A percentile compares a stretch with the other conserved stretches of the same genome.
Conservation (phyloP, 75 land plant genomes). For the Pseudotsuga menziesii region DNA sequence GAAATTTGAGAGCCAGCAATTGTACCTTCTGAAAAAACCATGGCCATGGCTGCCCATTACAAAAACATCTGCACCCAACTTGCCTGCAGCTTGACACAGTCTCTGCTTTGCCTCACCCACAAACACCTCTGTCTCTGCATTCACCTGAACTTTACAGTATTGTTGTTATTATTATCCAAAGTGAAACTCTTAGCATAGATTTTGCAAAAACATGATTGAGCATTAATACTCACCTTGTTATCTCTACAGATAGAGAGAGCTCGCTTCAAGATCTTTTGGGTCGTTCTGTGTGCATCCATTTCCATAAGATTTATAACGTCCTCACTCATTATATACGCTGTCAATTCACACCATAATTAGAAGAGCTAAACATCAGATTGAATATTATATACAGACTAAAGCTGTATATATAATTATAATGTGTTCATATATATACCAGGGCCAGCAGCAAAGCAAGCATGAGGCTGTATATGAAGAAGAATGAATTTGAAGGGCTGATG, state of each 20-base stretch:
- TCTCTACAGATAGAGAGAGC: too few relatives aligned
- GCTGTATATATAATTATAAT: background rate
- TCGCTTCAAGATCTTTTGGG: too few relatives aligned
- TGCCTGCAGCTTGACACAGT: constrained; percentile 6
- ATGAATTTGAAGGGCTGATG: too few relatives aligned
- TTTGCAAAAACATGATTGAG: background rate
- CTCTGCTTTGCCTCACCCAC: background rate
- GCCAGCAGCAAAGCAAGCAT: background rate
- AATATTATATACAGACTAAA: too few relatives aligned
- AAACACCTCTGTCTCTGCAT: constrained; percentile 6
- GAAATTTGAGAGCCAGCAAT: background rate
- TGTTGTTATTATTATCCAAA: background rate
- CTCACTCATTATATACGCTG: background rate
- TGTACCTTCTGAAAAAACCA: constrained; percentile 1
- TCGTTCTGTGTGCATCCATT: too few relatives aligned
- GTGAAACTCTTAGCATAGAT: background rate
- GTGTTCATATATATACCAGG: background rate
- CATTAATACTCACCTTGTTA: background rate
- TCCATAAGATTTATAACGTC: too few relatives aligned
- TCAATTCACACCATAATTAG: too few relatives aligned
- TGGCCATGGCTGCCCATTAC: constrained; percentile 10
- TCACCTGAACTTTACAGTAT: background rate
- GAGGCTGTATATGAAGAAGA: background rate
- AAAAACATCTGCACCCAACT: constrained; percentile 1
- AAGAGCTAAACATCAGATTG: background rate